Conservation (phyloP, 768 basidiomycete species). For the Cystobasidium onofrii region DNA sequence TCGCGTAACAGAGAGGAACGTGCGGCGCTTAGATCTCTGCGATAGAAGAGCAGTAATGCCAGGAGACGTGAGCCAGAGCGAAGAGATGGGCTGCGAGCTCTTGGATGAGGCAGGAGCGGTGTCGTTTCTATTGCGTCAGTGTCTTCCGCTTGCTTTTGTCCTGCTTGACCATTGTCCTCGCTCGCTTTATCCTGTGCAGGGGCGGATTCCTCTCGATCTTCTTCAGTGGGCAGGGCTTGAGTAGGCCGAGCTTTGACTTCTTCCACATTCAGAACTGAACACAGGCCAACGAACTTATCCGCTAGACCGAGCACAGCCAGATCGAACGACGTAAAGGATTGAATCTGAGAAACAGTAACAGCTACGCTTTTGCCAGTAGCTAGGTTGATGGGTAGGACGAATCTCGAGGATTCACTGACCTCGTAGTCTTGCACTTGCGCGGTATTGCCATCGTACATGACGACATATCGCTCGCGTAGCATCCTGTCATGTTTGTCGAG, state of each 20-base stretch:
- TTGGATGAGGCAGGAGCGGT: background rate
- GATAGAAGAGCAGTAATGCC: conserved; percentile 21
- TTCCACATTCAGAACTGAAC: background rate
- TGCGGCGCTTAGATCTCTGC: background rate
- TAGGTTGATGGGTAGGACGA: conserved; percentile 1
- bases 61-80: conserved; percentile 3
- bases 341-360: conserved; percentile 16
- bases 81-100: background rate
- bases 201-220: background rate
- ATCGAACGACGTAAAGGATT: background rate
- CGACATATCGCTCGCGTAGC: background rate
- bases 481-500: background rate
- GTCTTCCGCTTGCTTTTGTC: background rate
- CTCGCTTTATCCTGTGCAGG: background rate
- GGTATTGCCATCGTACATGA: background rate
- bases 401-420: background rate
- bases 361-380: background rate
- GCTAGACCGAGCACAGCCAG: conserved; percentile 14
- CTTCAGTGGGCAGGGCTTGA: background rate
- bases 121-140: background rate
- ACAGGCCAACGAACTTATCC: conserved; percentile 13
- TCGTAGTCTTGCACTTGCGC: background rate
- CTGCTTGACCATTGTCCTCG: background rate
- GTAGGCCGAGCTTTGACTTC: background rate
- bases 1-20: background rate